Conservation (phyloP, 2,329 filamentous ascomycete genomes). For the Coniochaeta sp. region DNA sequence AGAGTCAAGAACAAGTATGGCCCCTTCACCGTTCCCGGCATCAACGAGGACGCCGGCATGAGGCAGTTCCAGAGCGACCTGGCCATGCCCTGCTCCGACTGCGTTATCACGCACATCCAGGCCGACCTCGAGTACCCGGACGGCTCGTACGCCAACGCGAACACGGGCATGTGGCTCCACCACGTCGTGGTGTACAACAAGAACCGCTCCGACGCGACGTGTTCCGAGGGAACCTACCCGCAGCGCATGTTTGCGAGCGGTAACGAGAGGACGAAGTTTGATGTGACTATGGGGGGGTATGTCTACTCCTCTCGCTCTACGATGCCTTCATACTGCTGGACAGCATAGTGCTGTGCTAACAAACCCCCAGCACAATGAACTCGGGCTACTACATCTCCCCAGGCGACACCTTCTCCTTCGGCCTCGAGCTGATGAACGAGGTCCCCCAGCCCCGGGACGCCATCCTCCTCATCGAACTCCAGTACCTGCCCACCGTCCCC, state of each 20-base stretch:
- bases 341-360: neutral
- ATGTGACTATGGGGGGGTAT: slow-evolving; percentile 14
- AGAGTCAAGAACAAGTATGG: slow-evolving; percentile 13
- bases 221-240: neutral
- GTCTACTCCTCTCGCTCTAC: too few species aligned
- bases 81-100: slow-evolving; percentile 15
- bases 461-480: slow-evolving; percentile 13
- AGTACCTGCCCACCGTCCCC: slow-evolving; percentile 11
- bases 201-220: slow-evolving; percentile 13
- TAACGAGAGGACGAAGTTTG: slow-evolving; percentile 14
- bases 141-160: slow-evolving; percentile 21
- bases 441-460: slow-evolving; percentile 6
- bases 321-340: neutral
- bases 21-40: slow-evolving; percentile 13
- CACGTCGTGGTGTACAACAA: slow-evolving; percentile 13
- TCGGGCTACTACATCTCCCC: slow-evolving; percentile 14
- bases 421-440: slow-evolving; percentile 16
- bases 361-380: slow-evolving; percentile 9
- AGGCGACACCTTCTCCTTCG: slow-evolving; percentile 8
- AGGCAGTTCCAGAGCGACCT: slow-evolving; percentile 8
- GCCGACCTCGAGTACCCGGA: slow-evolving; percentile 20
- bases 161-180: slow-evolving; percentile 23
- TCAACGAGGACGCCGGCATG: slow-evolving; percentile 11
- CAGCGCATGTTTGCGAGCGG: slow-evolving; percentile 14
- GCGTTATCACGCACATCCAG: slow-evolving; percentile 17